These are phyloP conservation scores for Pseudocercospora crystallina DNA, from an alignment of 2,329 filamentous ascomycete genomes.

Conservation along the genomic window DNA sequence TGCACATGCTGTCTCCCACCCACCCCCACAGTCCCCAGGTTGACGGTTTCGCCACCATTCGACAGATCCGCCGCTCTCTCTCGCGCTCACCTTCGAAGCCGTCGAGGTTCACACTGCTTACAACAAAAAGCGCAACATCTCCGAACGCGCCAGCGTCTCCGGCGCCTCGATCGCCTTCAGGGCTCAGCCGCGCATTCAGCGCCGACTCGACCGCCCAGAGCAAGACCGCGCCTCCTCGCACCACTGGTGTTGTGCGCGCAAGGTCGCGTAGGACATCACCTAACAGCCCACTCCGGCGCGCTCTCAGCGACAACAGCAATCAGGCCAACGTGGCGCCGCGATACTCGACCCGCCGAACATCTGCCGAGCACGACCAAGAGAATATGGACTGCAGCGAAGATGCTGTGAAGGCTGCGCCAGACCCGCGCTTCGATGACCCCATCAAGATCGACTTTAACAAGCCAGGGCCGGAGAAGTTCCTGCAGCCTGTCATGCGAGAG, in stretches of 20 bases:
- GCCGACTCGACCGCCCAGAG: conserved; percentile 46
- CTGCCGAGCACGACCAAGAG: conserved; percentile 48
- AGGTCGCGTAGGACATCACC: conserved; percentile 70
- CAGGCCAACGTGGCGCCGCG: conserved; percentile 66
- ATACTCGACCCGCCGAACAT: conserved; percentile 44
- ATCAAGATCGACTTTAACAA: conserved; percentile 50
- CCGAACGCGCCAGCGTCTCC: conserved; percentile 30
- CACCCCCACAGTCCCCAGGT: conserved; percentile 55
- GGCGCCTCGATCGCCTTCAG: conserved; percentile 41
- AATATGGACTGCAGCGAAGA: conserved; percentile 35
- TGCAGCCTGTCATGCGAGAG: conserved; percentile 46
- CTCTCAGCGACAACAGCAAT: conserved; percentile 68
- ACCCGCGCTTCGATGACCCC: conserved; percentile 40
- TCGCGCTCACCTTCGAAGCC: conserved; percentile 90
- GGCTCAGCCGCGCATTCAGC: conserved; percentile 47
- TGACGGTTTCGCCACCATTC: conserved; percentile 77
- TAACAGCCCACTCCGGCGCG: conserved; percentile 78
- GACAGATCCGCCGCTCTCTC: conserved; percentile 80
- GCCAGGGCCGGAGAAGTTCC: conserved; percentile 49
- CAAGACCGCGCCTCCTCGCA: conserved; percentile 40
- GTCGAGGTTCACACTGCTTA: conserved; percentile 64
- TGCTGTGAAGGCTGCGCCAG: conserved; percentile 17
- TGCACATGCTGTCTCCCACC: conserved; percentile 84
- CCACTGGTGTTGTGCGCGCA: conserved; percentile 27
- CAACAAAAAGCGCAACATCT: conserved; percentile 46